Conservation (phyloP, 1,139 yeast genomes). For the Eremothecium gossypii region DNA sequence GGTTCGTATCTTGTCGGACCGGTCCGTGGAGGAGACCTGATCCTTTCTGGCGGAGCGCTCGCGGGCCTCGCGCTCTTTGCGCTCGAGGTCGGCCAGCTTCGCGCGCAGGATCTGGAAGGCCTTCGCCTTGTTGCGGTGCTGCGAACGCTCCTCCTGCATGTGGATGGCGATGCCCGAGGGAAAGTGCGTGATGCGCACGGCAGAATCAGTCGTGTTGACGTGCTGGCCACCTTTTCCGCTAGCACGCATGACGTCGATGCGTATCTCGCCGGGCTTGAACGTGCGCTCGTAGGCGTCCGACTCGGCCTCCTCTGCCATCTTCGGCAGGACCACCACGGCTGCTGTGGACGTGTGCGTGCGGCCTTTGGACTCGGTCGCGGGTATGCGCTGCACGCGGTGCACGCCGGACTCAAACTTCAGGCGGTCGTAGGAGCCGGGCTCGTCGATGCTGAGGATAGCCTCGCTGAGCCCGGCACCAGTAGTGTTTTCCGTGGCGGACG, state of each 20-base stretch:
- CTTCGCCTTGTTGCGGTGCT: constrained; percentile 90
- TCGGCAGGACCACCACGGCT: constrained; percentile 89
- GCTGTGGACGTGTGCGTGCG: constrained; percentile 93
- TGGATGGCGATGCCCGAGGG: constrained; percentile 86
- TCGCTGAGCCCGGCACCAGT: constrained; percentile 64
- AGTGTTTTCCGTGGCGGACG: constrained; percentile 48
- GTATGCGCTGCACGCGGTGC: constrained; percentile 90
- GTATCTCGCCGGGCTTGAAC: constrained; percentile 78
- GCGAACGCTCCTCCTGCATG: constrained; percentile 94
- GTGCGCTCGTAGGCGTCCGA: constrained; percentile 59
- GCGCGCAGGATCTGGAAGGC: constrained; percentile 80
- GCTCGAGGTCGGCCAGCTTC: constrained; percentile 72
- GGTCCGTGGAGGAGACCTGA: constrained; percentile 80
- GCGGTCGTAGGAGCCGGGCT: constrained; percentile 65
- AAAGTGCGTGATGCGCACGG: constrained; percentile 83
- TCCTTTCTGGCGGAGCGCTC: constrained; percentile 65
- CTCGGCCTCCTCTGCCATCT: constrained; percentile 48
- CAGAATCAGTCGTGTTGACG: constrained; percentile 95
- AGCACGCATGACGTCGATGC: constrained; percentile 93
- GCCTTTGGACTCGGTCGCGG: constrained; percentile 89
- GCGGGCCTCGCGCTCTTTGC: constrained; percentile 51
- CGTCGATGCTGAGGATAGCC: constrained; percentile 65
- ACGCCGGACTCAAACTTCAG: constrained; percentile 89
- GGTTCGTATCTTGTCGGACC: constrained; percentile 90
- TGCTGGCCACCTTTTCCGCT: constrained; percentile 99